These are phyloP conservation scores for Fomitopsis pulvina DNA, from an alignment of 768 basidiomycete genomes.

Conservation along the genomic window DNA sequence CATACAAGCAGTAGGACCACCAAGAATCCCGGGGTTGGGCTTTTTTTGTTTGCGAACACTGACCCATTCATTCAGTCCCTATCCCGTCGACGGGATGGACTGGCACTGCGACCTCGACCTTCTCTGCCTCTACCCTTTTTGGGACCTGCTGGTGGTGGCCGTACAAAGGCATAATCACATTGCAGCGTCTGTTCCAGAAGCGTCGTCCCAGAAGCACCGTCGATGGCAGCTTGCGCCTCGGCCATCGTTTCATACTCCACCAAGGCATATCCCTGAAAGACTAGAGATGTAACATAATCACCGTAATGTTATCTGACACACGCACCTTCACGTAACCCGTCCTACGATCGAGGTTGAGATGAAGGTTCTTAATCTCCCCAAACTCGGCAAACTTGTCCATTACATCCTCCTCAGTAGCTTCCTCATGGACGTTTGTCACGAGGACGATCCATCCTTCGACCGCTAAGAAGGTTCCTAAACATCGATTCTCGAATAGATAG, in stretches of 20 bases:
- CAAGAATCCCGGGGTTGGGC: too few relatives aligned
- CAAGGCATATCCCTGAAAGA: conserved; percentile 86
- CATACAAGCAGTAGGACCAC: too few relatives aligned
- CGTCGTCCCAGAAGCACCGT: conserved; percentile 76
- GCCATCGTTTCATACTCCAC: conserved; percentile 96
- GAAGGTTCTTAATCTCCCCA: conserved; percentile 96
- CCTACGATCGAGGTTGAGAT: conserved; percentile 92
- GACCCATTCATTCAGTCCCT: conserved; percentile 4
- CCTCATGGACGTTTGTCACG: conserved; percentile 95
- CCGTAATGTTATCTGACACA: background rate
- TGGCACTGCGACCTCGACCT: conserved; percentile 66
- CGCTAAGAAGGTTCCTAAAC: conserved; percentile 41
- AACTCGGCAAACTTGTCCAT: conserved; percentile 95
- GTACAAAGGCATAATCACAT: conserved; percentile 90
- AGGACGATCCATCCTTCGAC: conserved; percentile 99
- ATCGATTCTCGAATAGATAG: conserved; percentile 1
- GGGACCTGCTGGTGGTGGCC: conserved; percentile 75
- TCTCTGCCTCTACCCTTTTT: conserved; percentile 71
- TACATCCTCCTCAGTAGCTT: conserved; percentile 96
- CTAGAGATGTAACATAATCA: conserved; percentile 1
- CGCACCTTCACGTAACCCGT: conserved; percentile 98
- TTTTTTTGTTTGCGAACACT: too few relatives aligned
- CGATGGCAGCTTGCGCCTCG: conserved; percentile 92
- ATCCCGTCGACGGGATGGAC: conserved; percentile 53
- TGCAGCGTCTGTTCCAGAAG: conserved; percentile 82